Conservation (phyloP, 129 eudicot genomes). For the Arctium minus region DNA sequence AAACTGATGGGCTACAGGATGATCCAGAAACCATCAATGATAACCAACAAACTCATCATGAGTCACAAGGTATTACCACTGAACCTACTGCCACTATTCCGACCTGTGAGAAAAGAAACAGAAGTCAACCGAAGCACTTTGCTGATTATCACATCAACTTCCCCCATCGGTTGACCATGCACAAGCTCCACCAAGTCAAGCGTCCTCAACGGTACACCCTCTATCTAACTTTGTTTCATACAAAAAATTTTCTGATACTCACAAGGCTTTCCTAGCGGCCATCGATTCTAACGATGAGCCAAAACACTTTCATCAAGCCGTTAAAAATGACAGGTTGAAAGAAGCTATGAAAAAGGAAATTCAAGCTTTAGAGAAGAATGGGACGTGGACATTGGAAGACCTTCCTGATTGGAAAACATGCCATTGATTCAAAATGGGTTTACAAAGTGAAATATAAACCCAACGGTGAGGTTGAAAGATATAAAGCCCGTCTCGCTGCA, state of each 20-base stretch:
- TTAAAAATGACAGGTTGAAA: background rate
- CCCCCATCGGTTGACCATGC: constrained; percentile 6
- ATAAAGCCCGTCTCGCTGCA: too few species aligned
- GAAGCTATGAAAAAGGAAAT: too few species aligned
- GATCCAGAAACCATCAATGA: background rate
- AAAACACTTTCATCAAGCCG: background rate
- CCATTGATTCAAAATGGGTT: too few species aligned
- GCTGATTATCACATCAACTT: background rate
- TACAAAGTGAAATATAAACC: too few species aligned
- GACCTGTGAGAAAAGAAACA: background rate
- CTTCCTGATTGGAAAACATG: too few species aligned
- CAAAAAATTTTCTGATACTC: background rate
- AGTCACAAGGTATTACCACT: background rate
- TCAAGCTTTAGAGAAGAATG: too few species aligned
- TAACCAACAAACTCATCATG: background rate
- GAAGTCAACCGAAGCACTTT: background rate
- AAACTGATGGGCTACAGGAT: background rate
- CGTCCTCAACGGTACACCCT: background rate
- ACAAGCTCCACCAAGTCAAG: background rate
- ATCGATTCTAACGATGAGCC: background rate
- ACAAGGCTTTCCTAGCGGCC: background rate
- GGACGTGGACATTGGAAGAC: too few species aligned
- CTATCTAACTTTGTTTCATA: constrained; percentile 7
- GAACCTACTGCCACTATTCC: too few species aligned
- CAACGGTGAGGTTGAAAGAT: too few species aligned